These are phyloP conservation scores for Cryoendolithus antarcticus DNA, from an alignment of 2,329 filamentous ascomycete species.

Conservation along the genomic window DNA sequence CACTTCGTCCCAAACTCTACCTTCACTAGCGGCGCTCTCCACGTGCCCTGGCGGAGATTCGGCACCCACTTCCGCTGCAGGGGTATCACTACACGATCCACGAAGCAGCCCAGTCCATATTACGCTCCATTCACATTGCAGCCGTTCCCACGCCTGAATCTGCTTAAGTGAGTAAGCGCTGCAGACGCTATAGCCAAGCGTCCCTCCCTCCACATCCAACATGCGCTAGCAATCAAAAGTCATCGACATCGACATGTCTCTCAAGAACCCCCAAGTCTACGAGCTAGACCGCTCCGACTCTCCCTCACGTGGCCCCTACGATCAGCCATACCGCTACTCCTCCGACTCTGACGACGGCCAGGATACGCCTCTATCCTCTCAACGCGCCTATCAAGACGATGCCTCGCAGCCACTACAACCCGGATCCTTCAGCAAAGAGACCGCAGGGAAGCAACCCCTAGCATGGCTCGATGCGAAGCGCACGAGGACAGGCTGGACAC, in stretches of 20 bases:
- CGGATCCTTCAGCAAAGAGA: constrained; percentile 19
- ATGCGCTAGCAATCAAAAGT: too few relatives aligned
- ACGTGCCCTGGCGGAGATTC: too few relatives aligned
- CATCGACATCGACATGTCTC: constrained; percentile 12
- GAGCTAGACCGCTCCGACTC: constrained; percentile 16
- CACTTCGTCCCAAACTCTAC: too few relatives aligned
- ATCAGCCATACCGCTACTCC: constrained; percentile 7
- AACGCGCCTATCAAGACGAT: constrained; percentile 29
- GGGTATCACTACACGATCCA: too few relatives aligned
- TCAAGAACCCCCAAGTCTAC: constrained; percentile 17
- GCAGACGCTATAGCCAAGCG: too few relatives aligned
- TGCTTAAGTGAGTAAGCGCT: too few relatives aligned
- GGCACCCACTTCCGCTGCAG: too few relatives aligned
- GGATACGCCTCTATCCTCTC: constrained; percentile 32
- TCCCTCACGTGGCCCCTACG: constrained; percentile 4
- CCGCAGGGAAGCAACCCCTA: constrained; percentile 11
- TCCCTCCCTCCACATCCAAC: too few relatives aligned
- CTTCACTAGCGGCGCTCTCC: too few relatives aligned
- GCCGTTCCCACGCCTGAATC: too few relatives aligned
- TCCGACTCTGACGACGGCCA: constrained; percentile 26
- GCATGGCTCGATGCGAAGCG: constrained; percentile 13
- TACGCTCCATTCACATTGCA: too few relatives aligned
- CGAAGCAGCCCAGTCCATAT: too few relatives aligned
- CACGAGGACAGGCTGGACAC: constrained; percentile 11
- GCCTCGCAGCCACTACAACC: constrained; percentile 20